These are phyloP conservation scores for Clonostachys chloroleuca DNA, from an alignment of 2,329 filamentous ascomycete species.

Conservation along the genomic window DNA sequence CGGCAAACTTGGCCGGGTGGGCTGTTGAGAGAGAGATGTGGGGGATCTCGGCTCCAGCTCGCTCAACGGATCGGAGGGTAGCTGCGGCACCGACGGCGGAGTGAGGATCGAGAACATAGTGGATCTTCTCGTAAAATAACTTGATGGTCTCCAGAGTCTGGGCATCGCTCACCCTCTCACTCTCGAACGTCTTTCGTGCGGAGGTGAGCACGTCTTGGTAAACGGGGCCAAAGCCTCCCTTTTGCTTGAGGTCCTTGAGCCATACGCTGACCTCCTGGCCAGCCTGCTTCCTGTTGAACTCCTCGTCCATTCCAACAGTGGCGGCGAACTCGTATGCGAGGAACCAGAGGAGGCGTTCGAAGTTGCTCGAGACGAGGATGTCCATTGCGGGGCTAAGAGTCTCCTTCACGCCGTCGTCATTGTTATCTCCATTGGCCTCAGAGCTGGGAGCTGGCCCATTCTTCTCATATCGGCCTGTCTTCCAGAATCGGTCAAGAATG, in stretches of 20 bases:
- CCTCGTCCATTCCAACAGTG: conserved; percentile 55
- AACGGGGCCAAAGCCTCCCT: conserved; percentile 77
- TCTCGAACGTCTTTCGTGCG: conserved; percentile 74
- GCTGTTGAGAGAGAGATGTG: conserved; percentile 89
- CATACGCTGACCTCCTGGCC: conserved; percentile 74
- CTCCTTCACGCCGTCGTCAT: conserved; percentile 77
- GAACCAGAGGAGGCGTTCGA: conserved; percentile 94
- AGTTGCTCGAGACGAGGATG: conserved; percentile 93
- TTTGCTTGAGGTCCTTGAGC: conserved; percentile 75
- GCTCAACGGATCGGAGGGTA: conserved; percentile 62
- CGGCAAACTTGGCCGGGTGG: conserved; percentile 91
- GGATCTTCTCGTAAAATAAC: conserved; percentile 49
- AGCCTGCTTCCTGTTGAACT: conserved; percentile 63
- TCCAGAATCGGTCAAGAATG: conserved; percentile 93
- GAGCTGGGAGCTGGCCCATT: conserved; percentile 55
- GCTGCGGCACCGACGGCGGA: conserved; percentile 83
- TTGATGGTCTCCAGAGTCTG: conserved; percentile 65
- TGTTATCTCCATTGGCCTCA: conserved; percentile 55
- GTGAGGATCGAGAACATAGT: conserved; percentile 91
- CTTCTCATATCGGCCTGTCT: conserved; percentile 86
- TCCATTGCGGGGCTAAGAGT: conserved; percentile 97
- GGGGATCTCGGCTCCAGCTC: conserved; percentile 42
- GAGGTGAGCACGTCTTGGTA: conserved; percentile 66
- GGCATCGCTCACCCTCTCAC: conserved; percentile 64
- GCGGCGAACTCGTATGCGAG: conserved; percentile 69